Evolutionary conservation across 164 flowering plant genomes (phyloP), one percentile per base, ranked within the genome.

Genomic region (Saururus chinensis): DNA sequence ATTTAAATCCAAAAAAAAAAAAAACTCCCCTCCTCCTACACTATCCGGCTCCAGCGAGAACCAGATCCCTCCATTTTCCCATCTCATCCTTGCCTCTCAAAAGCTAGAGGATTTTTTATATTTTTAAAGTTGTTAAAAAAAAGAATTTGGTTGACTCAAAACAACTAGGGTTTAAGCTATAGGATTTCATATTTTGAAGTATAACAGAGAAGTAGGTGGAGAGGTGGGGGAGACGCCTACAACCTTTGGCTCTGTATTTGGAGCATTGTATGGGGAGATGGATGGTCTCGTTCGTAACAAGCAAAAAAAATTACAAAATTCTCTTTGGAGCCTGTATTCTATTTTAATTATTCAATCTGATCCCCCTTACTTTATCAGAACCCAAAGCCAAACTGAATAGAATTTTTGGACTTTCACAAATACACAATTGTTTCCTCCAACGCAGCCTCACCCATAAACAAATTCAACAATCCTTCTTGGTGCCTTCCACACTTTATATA

Each of bases 341-440:
- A 66, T 64, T 70, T 64, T 35, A 65, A 64, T 53, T 66, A 62
- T 61, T 71, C 62, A 58, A 60, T 64, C 61, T 72, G 57, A 68
- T 35, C 59, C 53, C 67, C 62, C n/a, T n/a, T 62, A 74, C 77
- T 81, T 41, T 41, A 41, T 8, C 45, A 41, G 12, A 41, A 13
- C 8, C 61, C 72, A 82, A 81, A 81, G 77, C 73, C 45, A 41
- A 78, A 76, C 74, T 81, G 80, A 84, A 82, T 82, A 88, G 86
- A 87, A 87, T 84, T 85, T 78, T 65, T 75, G 74, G 95, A 81
- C 81, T 80, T 87, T 72, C 67, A 62, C 53, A 81, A 91, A 87
- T 82, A 85, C 83, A 88, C 82, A 69, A 21, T 69, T 78, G 81
- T 81, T 85, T 23, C 58, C 58, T 52, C 68, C 63, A 59, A 59